Percentiles rank a stretch among this genome's conserved stretches.
These are phyloP conservation scores for Rhododendron griersonianum DNA, from an alignment of 148 eudicot genomes.

Conservation along the genomic window DNA sequence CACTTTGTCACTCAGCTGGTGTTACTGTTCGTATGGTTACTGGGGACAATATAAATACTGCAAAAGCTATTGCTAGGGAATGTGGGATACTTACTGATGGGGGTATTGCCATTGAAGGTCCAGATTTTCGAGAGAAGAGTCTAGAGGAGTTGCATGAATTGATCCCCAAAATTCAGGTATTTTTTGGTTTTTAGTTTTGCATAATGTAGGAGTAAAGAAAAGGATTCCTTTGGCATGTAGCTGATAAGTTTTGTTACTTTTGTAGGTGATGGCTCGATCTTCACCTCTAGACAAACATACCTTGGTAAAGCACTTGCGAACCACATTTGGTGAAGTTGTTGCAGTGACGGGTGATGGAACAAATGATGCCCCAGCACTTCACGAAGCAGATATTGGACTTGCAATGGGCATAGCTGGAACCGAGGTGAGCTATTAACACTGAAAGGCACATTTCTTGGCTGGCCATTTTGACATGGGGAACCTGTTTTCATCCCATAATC, in stretches of 20 bases:
- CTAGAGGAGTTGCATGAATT: slow-evolving; percentile 53
- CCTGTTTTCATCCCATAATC: background rate
- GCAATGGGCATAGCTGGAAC: slow-evolving; percentile 99
- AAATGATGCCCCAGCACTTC: slow-evolving; percentile 94
- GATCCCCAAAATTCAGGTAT: slow-evolving; percentile 80
- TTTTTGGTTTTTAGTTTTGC: background rate
- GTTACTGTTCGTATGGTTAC: slow-evolving; percentile 89
- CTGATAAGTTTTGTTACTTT: background rate
- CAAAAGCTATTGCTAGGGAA: slow-evolving; percentile 92
- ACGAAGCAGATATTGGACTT: slow-evolving; percentile 95
- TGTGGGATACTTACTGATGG: slow-evolving; percentile 93
- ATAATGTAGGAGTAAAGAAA: background rate
- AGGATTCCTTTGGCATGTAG: background rate
- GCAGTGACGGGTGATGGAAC: slow-evolving; percentile 97
- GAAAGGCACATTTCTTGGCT: background rate
- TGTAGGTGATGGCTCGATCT: slow-evolving; percentile 91
- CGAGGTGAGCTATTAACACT: slow-evolving; percentile 42
- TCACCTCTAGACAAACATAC: slow-evolving; percentile 91
- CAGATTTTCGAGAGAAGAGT: slow-evolving; percentile 71
- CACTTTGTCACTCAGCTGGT: slow-evolving; percentile 83
- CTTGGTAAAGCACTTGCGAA: slow-evolving; percentile 78
- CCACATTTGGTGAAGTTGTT: slow-evolving; percentile 85
- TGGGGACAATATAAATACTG: slow-evolving; percentile 93
- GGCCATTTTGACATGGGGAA: background rate
- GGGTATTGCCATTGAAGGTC: slow-evolving; percentile 90